These are phyloP conservation scores for Graphilbum sp. DNA, from an alignment of 2,329 filamentous ascomycete genomes.

Conservation along the genomic window DNA sequence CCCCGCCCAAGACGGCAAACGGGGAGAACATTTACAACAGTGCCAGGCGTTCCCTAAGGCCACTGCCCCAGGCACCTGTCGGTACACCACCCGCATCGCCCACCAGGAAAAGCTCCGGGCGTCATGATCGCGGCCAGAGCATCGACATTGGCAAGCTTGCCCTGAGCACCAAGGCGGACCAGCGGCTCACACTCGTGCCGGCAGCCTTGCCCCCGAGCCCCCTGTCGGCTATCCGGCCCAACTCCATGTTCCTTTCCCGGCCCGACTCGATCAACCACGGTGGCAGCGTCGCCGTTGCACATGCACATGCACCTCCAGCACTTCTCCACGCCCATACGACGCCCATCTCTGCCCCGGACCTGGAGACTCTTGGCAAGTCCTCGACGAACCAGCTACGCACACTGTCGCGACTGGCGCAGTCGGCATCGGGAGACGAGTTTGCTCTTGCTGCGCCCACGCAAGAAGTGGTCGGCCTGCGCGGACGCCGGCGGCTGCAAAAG, in stretches of 20 bases:
- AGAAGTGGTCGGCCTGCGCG: constrained; percentile 76
- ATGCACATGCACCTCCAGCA: constrained; percentile 17
- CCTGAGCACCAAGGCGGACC: constrained; percentile 14
- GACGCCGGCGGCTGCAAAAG: constrained; percentile 67
- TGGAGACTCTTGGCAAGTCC: constrained; percentile 71
- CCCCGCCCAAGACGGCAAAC: constrained; percentile 21
- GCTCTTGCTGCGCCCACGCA: constrained; percentile 60
- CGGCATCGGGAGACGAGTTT: constrained; percentile 63
- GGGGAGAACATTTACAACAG: constrained; percentile 49
- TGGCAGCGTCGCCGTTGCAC: constrained; percentile 16
- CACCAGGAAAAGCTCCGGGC: constrained; percentile 9
- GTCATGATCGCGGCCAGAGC: constrained; percentile 39
- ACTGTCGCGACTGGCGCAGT: constrained; percentile 66
- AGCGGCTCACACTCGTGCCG: too few species aligned
- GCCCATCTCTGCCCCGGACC: constrained; percentile 49
- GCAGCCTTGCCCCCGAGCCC: constrained; percentile 23
- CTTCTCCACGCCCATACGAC: constrained; percentile 24
- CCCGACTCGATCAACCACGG: constrained; percentile 33
- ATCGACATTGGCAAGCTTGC: constrained; percentile 43
- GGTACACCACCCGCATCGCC: constrained; percentile 3
- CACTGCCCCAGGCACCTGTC: constrained; percentile 50
- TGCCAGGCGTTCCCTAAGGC: constrained; percentile 61
- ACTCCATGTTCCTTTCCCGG: constrained; percentile 43
- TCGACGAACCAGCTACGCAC: constrained; percentile 81
- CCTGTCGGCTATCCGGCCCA: constrained; percentile 31